phyloP scores from a whole-genome alignment of 179 eudicot genomes.

The Drosera spatulata region DNA sequence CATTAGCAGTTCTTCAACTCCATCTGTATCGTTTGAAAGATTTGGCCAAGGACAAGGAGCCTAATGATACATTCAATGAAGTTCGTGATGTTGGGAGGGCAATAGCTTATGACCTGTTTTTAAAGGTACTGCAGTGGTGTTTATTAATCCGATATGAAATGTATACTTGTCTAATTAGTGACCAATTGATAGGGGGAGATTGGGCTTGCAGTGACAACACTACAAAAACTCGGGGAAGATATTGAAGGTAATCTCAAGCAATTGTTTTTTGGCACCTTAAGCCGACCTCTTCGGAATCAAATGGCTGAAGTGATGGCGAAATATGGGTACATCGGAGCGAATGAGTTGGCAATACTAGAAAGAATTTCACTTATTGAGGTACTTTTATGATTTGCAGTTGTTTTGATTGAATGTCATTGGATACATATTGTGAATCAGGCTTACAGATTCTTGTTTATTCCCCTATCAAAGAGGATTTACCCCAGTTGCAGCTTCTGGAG shows the following conservation, averaged over 20 bases:
- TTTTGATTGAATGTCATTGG: slow-evolving; percentile 7
- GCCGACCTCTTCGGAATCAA: slow-evolving; percentile 65
- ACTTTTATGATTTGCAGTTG: slow-evolving; percentile 8
- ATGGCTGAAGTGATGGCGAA: slow-evolving; percentile 60
- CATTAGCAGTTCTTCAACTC: slow-evolving; percentile 90
- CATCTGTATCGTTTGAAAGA: slow-evolving; percentile 63
- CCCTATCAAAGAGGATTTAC: slow-evolving; percentile 55
- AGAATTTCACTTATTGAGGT: slow-evolving; percentile 81
- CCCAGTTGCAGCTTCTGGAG: slow-evolving; percentile 79
- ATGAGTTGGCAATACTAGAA: slow-evolving; percentile 70
- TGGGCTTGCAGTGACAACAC: slow-evolving; percentile 63
- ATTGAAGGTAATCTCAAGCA: slow-evolving; percentile 74
- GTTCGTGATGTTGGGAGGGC: slow-evolving; percentile 88
- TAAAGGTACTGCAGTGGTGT: slow-evolving; percentile 46
- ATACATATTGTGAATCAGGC: slow-evolving; percentile 7
- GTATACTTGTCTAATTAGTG: not conserved
- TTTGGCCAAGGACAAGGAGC: slow-evolving; percentile 37
- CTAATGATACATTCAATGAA: slow-evolving; percentile 72
- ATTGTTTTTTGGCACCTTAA: slow-evolving; percentile 76
- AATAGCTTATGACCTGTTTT: slow-evolving; percentile 77
- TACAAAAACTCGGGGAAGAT: slow-evolving; percentile 97
- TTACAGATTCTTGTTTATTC: slow-evolving; percentile 21
- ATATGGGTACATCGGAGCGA: slow-evolving; percentile 57
- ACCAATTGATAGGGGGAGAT: slow-evolving; percentile 61
- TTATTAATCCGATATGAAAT: slow-evolving; percentile 6